These are phyloP conservation scores for Plantago coronopus DNA, from an alignment of 305 asterid species.

Conservation along the genomic window DNA sequence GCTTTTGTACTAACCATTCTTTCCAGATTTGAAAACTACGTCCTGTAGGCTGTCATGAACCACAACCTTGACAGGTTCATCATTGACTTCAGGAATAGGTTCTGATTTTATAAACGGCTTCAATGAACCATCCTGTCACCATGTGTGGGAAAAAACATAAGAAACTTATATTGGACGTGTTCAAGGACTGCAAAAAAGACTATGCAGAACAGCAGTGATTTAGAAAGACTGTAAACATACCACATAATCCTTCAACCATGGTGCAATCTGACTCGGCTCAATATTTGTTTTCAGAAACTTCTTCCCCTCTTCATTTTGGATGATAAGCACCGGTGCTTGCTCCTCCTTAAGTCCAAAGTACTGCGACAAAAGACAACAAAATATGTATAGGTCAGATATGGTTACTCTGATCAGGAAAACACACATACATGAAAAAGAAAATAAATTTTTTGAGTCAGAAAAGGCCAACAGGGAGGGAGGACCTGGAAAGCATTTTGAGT, in stretches of 20 bases:
- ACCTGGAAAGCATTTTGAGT: slow-evolving; percentile 65
- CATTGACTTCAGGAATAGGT: slow-evolving; percentile 57
- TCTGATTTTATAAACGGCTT: slow-evolving; percentile 53
- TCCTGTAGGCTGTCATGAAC: slow-evolving; percentile 57
- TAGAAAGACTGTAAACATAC: slow-evolving; percentile 30
- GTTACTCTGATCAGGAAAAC: neutral
- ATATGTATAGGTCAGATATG: slow-evolving; percentile 15
- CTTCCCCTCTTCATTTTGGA: slow-evolving; percentile 40
- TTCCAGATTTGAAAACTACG: slow-evolving; percentile 56
- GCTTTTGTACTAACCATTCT: slow-evolving; percentile 46
- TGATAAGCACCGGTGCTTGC: slow-evolving; percentile 63
- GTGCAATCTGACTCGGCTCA: slow-evolving; percentile 50
- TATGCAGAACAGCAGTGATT: neutral
- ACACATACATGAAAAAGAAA: neutral
- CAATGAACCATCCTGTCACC: slow-evolving; percentile 48
- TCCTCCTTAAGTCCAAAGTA: slow-evolving; percentile 65
- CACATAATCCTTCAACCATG: slow-evolving; percentile 67
- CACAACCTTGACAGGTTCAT: slow-evolving; percentile 73
- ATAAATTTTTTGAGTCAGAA: neutral
- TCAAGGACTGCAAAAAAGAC: neutral
- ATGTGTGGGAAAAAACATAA: slow-evolving; percentile 5
- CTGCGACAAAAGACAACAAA: slow-evolving; percentile 37
- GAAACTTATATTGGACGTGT: neutral
- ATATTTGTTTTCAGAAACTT: slow-evolving; percentile 57
- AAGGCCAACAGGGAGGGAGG: slow-evolving; percentile 11